Percentiles rank a stretch among this genome's conserved stretches.
Evolutionary conservation across 2,329 filamentous ascomycete genomes (phyloP).

Genomic region (Colletotrichum agaves): DNA sequence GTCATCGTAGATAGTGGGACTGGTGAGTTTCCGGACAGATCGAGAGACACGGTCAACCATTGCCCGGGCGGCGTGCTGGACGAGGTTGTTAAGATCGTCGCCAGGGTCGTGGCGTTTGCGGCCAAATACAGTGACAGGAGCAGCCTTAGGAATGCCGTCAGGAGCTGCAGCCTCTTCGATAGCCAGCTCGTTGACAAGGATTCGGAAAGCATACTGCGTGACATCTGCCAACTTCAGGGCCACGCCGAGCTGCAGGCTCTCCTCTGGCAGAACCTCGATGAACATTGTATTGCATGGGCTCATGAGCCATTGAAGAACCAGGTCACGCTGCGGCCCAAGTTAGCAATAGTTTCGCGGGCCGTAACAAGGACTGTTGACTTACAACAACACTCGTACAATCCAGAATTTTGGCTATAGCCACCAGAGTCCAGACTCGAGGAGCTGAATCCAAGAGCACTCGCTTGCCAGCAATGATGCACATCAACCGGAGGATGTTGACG

Average conservation of each 20-base stretch:
- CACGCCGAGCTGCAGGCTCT: slow-evolving; percentile 67
- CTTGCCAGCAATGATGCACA: slow-evolving; percentile 67
- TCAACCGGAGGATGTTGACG: slow-evolving; percentile 70
- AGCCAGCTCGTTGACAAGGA: slow-evolving; percentile 72
- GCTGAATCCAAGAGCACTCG: slow-evolving; percentile 71
- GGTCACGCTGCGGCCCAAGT: slow-evolving; percentile 50
- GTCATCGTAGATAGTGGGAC: slow-evolving; percentile 46
- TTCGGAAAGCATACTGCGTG: slow-evolving; percentile 62
- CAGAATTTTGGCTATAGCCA: slow-evolving; percentile 69
- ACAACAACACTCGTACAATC: slow-evolving; percentile 55
- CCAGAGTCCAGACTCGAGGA: slow-evolving; percentile 73
- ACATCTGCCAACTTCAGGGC: slow-evolving; percentile 55
- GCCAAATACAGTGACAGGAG: slow-evolving; percentile 53
- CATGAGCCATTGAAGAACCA: slow-evolving; percentile 69
- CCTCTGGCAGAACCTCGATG: slow-evolving; percentile 72
- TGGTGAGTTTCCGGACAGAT: slow-evolving; percentile 46
- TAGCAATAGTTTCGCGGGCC: slow-evolving; percentile 42
- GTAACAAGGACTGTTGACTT: slow-evolving; percentile 36
- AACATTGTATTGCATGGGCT: slow-evolving; percentile 65
- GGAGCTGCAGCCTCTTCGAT: slow-evolving; percentile 51
- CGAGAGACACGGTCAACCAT: slow-evolving; percentile 59
- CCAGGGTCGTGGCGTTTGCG: slow-evolving; percentile 59
- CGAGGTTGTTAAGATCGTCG: slow-evolving; percentile 65
- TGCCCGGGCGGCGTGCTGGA: slow-evolving; percentile 67
- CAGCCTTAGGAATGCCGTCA: slow-evolving; percentile 30